Base-by-base conservation (phyloP, 2,329 filamentous ascomycete species). In the Penicillium sclerotiorum region DNA sequence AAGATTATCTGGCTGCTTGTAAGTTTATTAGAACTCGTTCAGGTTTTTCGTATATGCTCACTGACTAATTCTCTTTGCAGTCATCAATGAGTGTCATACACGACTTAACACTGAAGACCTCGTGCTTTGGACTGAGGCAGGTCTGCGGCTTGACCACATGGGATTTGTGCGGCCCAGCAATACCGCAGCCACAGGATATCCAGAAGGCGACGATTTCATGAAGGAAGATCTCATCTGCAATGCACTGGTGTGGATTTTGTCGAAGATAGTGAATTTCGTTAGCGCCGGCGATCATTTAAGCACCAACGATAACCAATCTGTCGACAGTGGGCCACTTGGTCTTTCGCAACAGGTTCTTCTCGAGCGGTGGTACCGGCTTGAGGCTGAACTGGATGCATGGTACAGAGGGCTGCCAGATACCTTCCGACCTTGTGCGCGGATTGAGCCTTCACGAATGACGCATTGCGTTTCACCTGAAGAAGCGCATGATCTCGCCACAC, bases 181-280 rank as follows among this genome's bases (percentile, higher is more conserved):
- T 65, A 67, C 46, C 67, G 56, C 53, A 33, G 50, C 56, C 2
- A 51, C 62, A 7, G 63, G 65, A 15, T 70, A 68, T 41, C 58
- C 65, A 2, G 69, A 71, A 38, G 67, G 60, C n/a, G 67, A 71
- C 33, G 66, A 66, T 13, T 53, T 76, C 9, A 84, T 85, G 76
- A 76, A 78, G 49, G 84, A 87, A 66, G 85, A 87, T 53, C 75
- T 84, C 52, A 81, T 85, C 45, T 81, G 78, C 33, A 87, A 88
- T 58, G 80, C 81, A 0, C 65, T 88, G 4, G 78, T 86, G 5
- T 88, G 84, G 84, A 77, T 88, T 8, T 74, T 85, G 50, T 80
- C 83, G 6, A 87, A 87, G 58, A 78, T 87, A 4, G 79, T 86
- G 44, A 87, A 88, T 60, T 86, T 81, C 61, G 80, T 86, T 47